Conservation (phyloP, 2,329 filamentous ascomycete genomes). For the Aspergillus brunneoviolaceus region DNA sequence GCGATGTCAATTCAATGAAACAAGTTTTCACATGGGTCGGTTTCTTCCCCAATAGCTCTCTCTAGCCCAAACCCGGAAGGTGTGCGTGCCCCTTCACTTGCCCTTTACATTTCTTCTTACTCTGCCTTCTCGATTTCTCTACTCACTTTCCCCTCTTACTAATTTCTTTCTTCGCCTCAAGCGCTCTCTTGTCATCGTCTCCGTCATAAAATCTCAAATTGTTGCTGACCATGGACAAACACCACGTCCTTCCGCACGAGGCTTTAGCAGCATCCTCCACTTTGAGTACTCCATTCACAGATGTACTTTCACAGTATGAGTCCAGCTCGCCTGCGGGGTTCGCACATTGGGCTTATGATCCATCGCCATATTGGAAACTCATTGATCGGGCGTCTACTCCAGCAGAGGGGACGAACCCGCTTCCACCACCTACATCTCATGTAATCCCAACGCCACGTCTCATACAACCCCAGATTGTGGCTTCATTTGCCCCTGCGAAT, state of each 20-base stretch:
- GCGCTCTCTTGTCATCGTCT: not conserved
- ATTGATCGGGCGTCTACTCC: not conserved
- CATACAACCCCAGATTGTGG: not conserved
- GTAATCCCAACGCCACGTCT: not conserved
- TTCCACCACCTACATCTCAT: not conserved
- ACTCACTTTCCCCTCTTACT: not conserved
- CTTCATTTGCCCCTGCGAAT: not conserved
- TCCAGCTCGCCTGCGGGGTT: not conserved
- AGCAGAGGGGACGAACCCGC: not conserved
- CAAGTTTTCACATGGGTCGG: too few relatives aligned
- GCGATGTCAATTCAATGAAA: not conserved
- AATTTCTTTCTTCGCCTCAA: constrained; percentile 1
- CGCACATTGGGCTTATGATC: constrained; percentile 5
- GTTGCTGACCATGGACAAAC: not conserved
- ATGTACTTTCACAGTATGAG: not conserved
- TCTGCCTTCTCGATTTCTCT: too few relatives aligned
- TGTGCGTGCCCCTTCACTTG: not conserved
- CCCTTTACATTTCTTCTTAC: too few relatives aligned
- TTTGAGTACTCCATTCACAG: not conserved
- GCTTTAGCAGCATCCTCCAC: not conserved
- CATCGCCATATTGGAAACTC: not conserved
- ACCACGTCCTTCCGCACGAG: not conserved
- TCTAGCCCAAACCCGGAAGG: too few relatives aligned
- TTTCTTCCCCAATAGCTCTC: too few relatives aligned
- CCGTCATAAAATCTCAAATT: not conserved